Evolutionary conservation across 139 green algal genomes (phyloP), one percentile per base, ranked within the genome.

Genomic region (Volvox africanus): DNA sequence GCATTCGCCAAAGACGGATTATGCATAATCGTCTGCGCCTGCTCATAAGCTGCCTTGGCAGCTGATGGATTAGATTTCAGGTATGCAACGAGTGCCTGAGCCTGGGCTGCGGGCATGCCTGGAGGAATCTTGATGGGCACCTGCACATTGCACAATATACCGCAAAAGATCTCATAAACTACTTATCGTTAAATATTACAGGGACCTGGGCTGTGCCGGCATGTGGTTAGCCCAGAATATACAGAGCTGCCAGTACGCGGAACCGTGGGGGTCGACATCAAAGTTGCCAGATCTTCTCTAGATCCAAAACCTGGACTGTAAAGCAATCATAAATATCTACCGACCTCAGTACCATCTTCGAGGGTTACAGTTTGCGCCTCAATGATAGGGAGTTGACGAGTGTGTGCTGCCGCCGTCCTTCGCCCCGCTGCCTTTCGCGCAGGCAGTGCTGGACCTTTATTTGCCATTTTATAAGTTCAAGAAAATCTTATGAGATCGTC

Each of bases 21-120:
- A 65, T 91, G 75, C 86, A 95, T 67, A 21, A 96, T 89, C 32
- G 82, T 65, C 83, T 95, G 88, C 22, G 93, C 89, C 87, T 96
- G 91, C 12, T 91, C 69, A 24, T 92, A 93, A 2, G 93, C 91
- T 33, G 93, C 88, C 93, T 96, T 94, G 16, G 95, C 95, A 37
- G 93, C 95, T 33, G 96, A 93, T 16, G 95, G 95, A 61, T 97
- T 97, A 14, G 88, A 33, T 76, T 96, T 93, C 65, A 97, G 92
- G 92, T 96, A 97, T 2, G 93, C 93, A 0, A 97, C 89, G 12
- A 96, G 88, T 21, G 88, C 92, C n/a, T 90, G 71, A 0, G 93
- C 94, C 62, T 95, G 93, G 0, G 80, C 87, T 13, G 91, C 37
- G 0, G 93, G 91, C 93, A 95, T 95, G 87, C 94, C 93, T 21